Percentiles rank a stretch among this genome's conserved stretches.
Conservation (phyloP, 1,284 basidiomycete genomes). For the Agroathelia rolfsii region DNA sequence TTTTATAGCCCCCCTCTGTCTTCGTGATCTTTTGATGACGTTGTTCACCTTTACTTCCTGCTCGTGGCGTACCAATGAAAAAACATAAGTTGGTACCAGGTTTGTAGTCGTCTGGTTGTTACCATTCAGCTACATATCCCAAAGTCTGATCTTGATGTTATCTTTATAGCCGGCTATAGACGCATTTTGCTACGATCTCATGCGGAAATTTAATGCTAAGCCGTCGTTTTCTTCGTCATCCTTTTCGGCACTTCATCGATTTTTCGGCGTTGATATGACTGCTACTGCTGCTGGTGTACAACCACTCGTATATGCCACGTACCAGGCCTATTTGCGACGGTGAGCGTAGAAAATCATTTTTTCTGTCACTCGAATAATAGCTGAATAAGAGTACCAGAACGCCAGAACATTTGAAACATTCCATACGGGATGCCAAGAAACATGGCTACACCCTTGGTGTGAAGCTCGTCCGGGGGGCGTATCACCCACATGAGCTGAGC, state of each 20-base stretch:
- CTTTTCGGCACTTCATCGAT: neutral
- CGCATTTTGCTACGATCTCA: conserved; percentile 65
- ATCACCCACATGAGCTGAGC: conserved; percentile 70
- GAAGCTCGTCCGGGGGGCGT: conserved; percentile 93
- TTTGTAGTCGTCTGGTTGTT: neutral
- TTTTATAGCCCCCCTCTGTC: no score
- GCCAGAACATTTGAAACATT: conserved; percentile 55
- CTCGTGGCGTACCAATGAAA: no score
- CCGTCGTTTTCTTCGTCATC: no score
- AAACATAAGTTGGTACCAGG: neutral
- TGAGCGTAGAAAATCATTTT: conserved; percentile 19
- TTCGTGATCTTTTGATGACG: no score
- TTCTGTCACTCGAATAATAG: no score
- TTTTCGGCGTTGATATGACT: neutral
- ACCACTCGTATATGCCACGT: conserved; percentile 72
- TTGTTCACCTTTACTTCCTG: neutral
- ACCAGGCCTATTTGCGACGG: conserved; percentile 79
- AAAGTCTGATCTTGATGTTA: conserved; percentile 1
- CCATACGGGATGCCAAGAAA: conserved; percentile 59
- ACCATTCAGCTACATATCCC: neutral
- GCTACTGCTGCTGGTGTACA: conserved; percentile 25
- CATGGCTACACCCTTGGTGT: conserved; percentile 79
- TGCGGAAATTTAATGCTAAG: conserved; percentile 75
- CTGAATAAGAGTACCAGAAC: conserved; percentile 49
- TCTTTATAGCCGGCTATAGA: conserved; percentile 82